Percentiles rank a stretch among this genome's conserved stretches.
phyloP scores from a whole-genome alignment of 2,329 filamentous ascomycete genomes.

The Colletotrichum tanaceti region DNA sequence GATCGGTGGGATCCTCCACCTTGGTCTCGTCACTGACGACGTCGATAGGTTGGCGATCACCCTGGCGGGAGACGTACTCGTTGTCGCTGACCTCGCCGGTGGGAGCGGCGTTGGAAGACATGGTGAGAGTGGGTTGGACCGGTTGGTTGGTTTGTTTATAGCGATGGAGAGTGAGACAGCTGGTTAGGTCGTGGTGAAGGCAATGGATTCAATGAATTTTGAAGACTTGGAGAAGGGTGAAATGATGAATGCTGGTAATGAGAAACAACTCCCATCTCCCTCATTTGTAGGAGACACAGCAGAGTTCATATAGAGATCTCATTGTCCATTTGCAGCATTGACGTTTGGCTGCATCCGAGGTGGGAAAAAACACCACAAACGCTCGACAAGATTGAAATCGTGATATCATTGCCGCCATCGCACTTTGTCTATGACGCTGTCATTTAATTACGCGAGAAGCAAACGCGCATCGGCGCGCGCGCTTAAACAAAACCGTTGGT shows the following conservation, averaged over 20 bases:
- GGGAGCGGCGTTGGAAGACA: slow-evolving; percentile 32
- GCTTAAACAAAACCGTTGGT: slow-evolving; percentile 12
- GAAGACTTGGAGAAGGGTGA: too few species aligned
- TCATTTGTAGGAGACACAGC: neutral
- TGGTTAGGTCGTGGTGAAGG: too few species aligned
- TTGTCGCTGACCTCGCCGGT: slow-evolving; percentile 34
- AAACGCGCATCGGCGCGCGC: slow-evolving; percentile 29
- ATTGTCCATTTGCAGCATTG: too few species aligned
- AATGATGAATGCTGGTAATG: neutral
- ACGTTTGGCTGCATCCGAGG: neutral
- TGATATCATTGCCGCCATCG: slow-evolving; percentile 17
- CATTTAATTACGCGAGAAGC: slow-evolving; percentile 36
- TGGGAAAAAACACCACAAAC: slow-evolving; percentile 20
- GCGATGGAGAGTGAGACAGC: rapidly evolving
- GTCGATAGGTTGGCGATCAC: slow-evolving; percentile 46
- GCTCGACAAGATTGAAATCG: neutral
- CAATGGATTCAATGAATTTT: too few species aligned
- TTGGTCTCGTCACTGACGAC: slow-evolving; percentile 49
- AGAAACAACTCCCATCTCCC: rapidly evolving
- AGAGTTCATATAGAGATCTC: slow-evolving; percentile 25
- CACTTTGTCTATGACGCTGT: slow-evolving; percentile 39
- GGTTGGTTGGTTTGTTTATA: too few species aligned
- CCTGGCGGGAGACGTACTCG: slow-evolving; percentile 50
- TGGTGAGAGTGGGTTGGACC: neutral
- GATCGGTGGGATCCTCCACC: slow-evolving; percentile 51